Evolutionary conservation across 2,329 filamentous ascomycete genomes (phyloP), one percentile per base, ranked within the genome.

Genomic region (Fusarium circinatum): DNA sequence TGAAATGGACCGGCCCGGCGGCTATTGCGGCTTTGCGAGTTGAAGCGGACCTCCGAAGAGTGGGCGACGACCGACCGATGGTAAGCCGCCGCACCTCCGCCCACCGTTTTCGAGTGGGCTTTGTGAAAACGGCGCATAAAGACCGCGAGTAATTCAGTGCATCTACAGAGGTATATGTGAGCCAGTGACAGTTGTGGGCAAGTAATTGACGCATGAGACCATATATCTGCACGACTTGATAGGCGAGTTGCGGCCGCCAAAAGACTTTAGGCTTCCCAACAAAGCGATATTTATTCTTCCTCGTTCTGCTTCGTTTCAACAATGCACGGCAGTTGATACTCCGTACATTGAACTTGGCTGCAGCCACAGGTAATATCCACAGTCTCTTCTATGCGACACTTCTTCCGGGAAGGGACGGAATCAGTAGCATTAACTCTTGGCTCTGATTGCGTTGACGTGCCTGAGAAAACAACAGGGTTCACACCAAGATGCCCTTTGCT

Each of bases 1-100:
- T 64, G 48, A 68, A 55, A 69, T 77, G 76, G 76, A 73, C 76
- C 76, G 76, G 76, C 65, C 76, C 75, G 76, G 76, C 76, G 76
- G 75, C 76, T 78, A 74, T 77, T 78, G 76, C 76, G 76, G 75
- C 75, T 77, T 67, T 62, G 52, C 54, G 39, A 65, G 49, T 65
- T 51, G 70, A 68, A 69, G 67, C 60, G 64, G 65, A 61, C 70
- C 57, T 58, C 64, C 62, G 70, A 71, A 65, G 45, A 62, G 58
- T 70, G 72, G 58, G 63, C 60, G 64, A 74, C 63, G 71, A 45
- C 69, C 69, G 63, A 66, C 72, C 65, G 72, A 75, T 73, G 61
- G 62, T 75, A 75, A 75, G 72, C 73, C 69, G 65, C 42, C 69
- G 55, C 56, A 62, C 49, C 45, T 72, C 42, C 44, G 63, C 69